Base-by-base conservation (phyloP, 257 asterid genomes). In the Plantago ovata region DNA sequence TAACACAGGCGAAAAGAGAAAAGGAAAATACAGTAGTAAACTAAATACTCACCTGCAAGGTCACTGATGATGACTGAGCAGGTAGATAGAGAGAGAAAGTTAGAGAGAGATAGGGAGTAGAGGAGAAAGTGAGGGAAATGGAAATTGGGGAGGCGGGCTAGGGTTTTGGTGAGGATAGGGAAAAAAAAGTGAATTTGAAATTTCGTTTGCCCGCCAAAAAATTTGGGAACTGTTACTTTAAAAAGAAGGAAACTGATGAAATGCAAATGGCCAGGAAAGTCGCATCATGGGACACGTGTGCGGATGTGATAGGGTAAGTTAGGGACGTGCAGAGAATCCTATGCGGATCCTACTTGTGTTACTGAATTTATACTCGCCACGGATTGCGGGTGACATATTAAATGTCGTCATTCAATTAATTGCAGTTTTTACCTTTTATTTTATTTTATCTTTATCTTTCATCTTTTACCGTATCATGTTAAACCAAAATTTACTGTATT, bases 171-270 rank as follows among this genome's bases (percentile, higher is more conserved):
- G 45, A 39, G 56, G 52, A 24, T 55, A 24, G 32, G 5, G 5
- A n/a, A 5, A 24, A 64, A 46, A 61, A 50, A 40, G 64, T 2
- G 13, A 41, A 58, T 85, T 85, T 77, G 84, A 85, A 82, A n/a
- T 67, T 62, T 45, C 57, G 59, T 60, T 71, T 77, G 85, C 95
- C 95, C 95, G 95, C 95, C 95, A 86, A 68, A n/a, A 55, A 47
- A 60, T 62, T 76, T 70, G 46, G 65, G 58, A 79, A 71, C 87
- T 72, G 83, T 78, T 82, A 56, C 88, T 69, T 23, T 67, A 24
- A 45, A 24, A 24, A 24, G 32, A 47, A 19, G 11, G 57, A 52
- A 44, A 51, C 33, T 22, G 49, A 58, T 51, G n/a, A 61, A 67
- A 70, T 62, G 75, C 58, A 70, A 42, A 43, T 16, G 28, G 18